Base-by-base conservation (phyloP, 2,329 filamentous ascomycete genomes). In the Bertia moriformis region DNA sequence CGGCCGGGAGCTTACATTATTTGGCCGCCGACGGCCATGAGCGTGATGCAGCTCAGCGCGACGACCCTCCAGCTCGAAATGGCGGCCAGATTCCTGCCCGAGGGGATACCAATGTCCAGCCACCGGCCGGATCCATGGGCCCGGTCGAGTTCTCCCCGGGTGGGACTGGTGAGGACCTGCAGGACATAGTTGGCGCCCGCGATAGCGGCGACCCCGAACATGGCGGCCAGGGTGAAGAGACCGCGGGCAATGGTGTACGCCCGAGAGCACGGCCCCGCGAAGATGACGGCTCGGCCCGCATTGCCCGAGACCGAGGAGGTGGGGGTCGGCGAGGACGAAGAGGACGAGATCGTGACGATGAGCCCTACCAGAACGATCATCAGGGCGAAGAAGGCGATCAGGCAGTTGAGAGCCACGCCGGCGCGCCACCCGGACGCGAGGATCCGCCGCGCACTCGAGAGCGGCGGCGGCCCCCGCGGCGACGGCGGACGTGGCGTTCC, bases 21-120 rank as follows among this genome's bases (percentile, higher is more conserved):
- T 54, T 69, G 66, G 14, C 61, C 60, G 19, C 53, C 45, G 17
- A 69, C 51, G 37, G 66, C 66, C 41, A 58, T 49, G 18, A 61
- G 38, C 36, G 71, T 49, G 22, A 67, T 47, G 29, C 60, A 43
- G 24, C 51, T 47, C 27, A 60, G 60, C 40, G 70, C 40, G 13
- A 57, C 33, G 17, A 57, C 54, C 41, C 66, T 54, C 13, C 55
- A 51, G n/a, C 49, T 50, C 14, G 62, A 60, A 39, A 72, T 62
- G 39, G 60, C 50, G 12, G 45, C 40, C 2, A 71, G 50, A 45
- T 73, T 73, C 38, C 67, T 60, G 19, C 71, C 38, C 10, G 69
- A 71, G 4, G 68, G 65, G 14, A 72, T 57, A 4, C 69, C 69
- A 19, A 73, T 65, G 43, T 73, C 67, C 38, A 73, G 50, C 69